Conservation (phyloP, 129 eudicot species). For the Artemisia argyi region DNA sequence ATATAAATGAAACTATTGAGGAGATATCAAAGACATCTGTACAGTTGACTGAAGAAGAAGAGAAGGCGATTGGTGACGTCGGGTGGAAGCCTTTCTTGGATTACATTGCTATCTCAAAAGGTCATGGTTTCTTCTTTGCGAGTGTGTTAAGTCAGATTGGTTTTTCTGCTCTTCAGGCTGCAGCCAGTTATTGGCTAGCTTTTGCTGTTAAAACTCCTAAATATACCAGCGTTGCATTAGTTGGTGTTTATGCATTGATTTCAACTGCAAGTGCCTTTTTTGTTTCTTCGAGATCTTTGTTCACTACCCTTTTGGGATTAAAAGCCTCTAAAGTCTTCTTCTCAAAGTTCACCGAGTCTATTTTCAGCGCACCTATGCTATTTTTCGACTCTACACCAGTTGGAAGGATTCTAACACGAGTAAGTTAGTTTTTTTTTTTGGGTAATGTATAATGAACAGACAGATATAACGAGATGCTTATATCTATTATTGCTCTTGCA, state of each 20-base stretch:
- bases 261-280: slow-evolving; percentile 52
- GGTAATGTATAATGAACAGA: background rate
- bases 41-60: slow-evolving; percentile 69
- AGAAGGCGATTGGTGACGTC: slow-evolving; percentile 49
- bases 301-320: slow-evolving; percentile 56
- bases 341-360: slow-evolving; percentile 43
- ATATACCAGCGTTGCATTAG: slow-evolving; percentile 29
- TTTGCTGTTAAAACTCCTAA: slow-evolving; percentile 45
- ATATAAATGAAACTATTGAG: slow-evolving; percentile 31
- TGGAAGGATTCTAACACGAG: slow-evolving; percentile 69
- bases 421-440: slow-evolving; percentile 31
- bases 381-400: slow-evolving; percentile 81
- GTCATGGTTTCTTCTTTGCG: slow-evolving; percentile 16
- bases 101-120: slow-evolving; percentile 50
- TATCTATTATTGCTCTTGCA: slow-evolving; percentile 26
- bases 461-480: background rate
- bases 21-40: slow-evolving; percentile 37
- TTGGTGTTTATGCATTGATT: slow-evolving; percentile 48
- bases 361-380: slow-evolving; percentile 68
- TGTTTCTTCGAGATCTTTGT: slow-evolving; percentile 42
- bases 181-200: slow-evolving; percentile 75
- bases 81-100: slow-evolving; percentile 61
- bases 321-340: slow-evolving; percentile 64
- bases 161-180: slow-evolving; percentile 56
- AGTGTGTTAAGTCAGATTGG: slow-evolving; percentile 35